Evolutionary conservation across 805 yeast species (phyloP), one percentile per base, ranked within the genome.

Genomic region (Wickerhamiella bombiphila): DNA sequence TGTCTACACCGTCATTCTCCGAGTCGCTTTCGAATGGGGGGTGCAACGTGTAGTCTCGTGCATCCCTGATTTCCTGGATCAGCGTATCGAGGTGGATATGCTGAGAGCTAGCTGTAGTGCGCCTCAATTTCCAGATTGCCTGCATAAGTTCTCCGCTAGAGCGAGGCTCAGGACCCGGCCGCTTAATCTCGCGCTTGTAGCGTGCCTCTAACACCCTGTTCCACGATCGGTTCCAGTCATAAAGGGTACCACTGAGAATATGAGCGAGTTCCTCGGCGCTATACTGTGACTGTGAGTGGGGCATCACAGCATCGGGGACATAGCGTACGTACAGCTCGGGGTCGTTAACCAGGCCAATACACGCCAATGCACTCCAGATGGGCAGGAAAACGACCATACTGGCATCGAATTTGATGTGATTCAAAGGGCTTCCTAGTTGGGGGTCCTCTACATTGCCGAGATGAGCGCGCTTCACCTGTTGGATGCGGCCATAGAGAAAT

Each of bases 171-270:
- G 26, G 26, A 13, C 13, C 26, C 26, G 13, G 13, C 11, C 13
- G 26, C 26, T 24, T 24, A 13, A 26, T 13, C 18, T 21, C 36
- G 5, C 46, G 44, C 20, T 16, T 19, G n/a, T 22, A 15, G 2
- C 47, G 42, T 9, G 46, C 40, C 29, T 43, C 46, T 1, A 22
- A 14, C 1, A 43, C 46, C 3, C 43, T 36, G 5, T 20, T 19
- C 47, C 47, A 43, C 36, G 41, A 38, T 3, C 47, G 40, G 29
- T 42, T 38, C 47, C 47, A 43, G 29, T 43, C 47, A 40, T 42
- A 43, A 15, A 43, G 36, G 7, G 38, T 42, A n/a, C 47, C 46
- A 17, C 31, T 25, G 11, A 43, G 37, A 8, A 43, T 42, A 22
- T 39, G 36, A 32, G 30, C 38, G 29, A 43, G 29, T 29, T 42